phyloP scores from a whole-genome alignment of 2,329 filamentous ascomycete species.

The Dactylellina haptotyla region DNA sequence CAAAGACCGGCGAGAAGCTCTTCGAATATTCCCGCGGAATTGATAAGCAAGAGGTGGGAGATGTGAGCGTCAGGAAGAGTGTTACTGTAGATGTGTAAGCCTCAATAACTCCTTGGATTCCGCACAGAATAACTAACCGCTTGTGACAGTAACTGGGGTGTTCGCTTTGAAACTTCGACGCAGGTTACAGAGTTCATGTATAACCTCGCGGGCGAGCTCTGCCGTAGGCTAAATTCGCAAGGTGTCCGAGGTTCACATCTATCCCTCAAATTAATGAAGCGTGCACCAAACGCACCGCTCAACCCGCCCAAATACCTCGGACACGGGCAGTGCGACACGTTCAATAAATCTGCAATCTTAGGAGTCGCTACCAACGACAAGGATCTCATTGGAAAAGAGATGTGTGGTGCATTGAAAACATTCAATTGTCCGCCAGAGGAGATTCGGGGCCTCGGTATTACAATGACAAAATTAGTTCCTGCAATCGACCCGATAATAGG shows the following conservation, averaged over 20 bases:
- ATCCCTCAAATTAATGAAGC: conserved; percentile 93
- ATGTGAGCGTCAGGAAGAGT: conserved; percentile 86
- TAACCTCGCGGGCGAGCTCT: conserved; percentile 84
- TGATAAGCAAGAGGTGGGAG: conserved; percentile 80
- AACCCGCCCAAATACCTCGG: conserved; percentile 94
- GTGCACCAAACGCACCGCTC: conserved; percentile 83
- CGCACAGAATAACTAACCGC: conserved; percentile 1
- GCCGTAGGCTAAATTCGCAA: conserved; percentile 81
- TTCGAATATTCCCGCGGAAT: conserved; percentile 92
- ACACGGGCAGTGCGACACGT: conserved; percentile 92
- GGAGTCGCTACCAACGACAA: conserved; percentile 84
- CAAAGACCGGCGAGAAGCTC: conserved; percentile 90
- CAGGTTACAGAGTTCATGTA: conserved; percentile 92
- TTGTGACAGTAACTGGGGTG: conserved; percentile 79
- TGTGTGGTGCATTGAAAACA: conserved; percentile 80
- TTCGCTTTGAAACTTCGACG: conserved; percentile 88
- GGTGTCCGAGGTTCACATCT: conserved; percentile 86
- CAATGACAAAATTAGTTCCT: conserved; percentile 90
- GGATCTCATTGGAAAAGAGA: conserved; percentile 77
- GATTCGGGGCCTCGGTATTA: conserved; percentile 88
- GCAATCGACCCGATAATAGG: conserved; percentile 67
- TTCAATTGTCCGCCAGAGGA: conserved; percentile 90
- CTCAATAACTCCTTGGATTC: not conserved
- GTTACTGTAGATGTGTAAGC: conserved; percentile 85
- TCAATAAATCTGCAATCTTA: conserved; percentile 85